phyloP scores from a whole-genome alignment of 2,329 filamentous ascomycete species.

The Pezicula neosporulosa region DNA sequence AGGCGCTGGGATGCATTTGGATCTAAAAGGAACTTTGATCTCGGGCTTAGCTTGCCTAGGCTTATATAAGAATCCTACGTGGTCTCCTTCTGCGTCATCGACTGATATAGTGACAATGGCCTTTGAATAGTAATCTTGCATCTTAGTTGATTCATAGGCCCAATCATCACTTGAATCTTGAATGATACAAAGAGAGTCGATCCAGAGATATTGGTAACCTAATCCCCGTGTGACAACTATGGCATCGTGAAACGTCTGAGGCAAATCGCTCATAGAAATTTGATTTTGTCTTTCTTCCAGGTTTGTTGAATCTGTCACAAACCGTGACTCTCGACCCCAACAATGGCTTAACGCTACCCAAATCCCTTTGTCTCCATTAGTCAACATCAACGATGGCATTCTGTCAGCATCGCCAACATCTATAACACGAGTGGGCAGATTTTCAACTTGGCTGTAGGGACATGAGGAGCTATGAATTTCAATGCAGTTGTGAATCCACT shows the following conservation, averaged over 20 bases:
- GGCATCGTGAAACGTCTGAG: slow-evolving; percentile 22
- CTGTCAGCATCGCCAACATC: slow-evolving; percentile 1
- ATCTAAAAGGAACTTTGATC: too few relatives aligned
- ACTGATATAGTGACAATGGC: slow-evolving; percentile 19
- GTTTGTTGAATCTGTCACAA: slow-evolving; percentile 4
- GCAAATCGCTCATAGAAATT: slow-evolving; percentile 14
- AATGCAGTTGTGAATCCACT: too few relatives aligned
- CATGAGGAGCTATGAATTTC: too few relatives aligned
- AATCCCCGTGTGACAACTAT: slow-evolving; percentile 21
- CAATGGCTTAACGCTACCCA: slow-evolving; percentile 24
- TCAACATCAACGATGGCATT: background rate
- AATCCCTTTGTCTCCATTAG: too few relatives aligned
- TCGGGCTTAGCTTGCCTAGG: too few relatives aligned
- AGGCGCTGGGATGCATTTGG: too few relatives aligned
- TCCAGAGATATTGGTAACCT: slow-evolving; percentile 25
- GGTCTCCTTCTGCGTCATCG: too few relatives aligned
- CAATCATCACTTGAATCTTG: slow-evolving; percentile 25
- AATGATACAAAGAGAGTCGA: slow-evolving; percentile 29
- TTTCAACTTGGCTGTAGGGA: too few relatives aligned
- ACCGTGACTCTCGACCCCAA: slow-evolving; percentile 18
- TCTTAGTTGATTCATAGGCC: slow-evolving; percentile 17
- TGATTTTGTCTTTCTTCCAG: background rate
- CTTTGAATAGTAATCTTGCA: slow-evolving; percentile 20
- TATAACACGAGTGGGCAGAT: slow-evolving; percentile 1
- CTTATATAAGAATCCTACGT: too few relatives aligned